Evolutionary conservation across 2,329 filamentous ascomycete species (phyloP).

Genomic region (Ustulina deusta): DNA sequence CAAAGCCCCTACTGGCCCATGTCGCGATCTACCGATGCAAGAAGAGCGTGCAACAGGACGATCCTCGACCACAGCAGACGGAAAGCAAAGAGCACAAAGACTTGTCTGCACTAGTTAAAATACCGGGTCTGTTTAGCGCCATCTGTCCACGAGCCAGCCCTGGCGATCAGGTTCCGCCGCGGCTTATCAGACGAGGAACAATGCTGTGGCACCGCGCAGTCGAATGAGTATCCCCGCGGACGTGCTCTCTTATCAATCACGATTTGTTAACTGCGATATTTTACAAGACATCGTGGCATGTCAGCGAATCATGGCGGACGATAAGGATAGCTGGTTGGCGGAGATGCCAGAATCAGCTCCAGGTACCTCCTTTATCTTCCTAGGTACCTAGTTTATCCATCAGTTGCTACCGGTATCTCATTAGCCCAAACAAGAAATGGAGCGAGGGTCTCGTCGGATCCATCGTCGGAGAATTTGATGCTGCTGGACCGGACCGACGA

Average conservation of each 20-base stretch:
- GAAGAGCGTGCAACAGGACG: slow-evolving; percentile 24
- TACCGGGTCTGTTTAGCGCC: slow-evolving; percentile 18
- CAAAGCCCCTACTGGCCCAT: slow-evolving; percentile 17
- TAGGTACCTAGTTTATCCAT: slow-evolving; percentile 8
- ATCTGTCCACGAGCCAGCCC: slow-evolving; percentile 5
- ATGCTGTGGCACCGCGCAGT: not conserved
- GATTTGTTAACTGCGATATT: slow-evolving; percentile 41
- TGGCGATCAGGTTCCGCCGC: not conserved
- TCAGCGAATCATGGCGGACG: slow-evolving; percentile 44
- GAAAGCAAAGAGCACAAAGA: not conserved
- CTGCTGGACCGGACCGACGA: slow-evolving; percentile 7
- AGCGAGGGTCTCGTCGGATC: slow-evolving; percentile 27
- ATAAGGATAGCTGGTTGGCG: slow-evolving; percentile 44
- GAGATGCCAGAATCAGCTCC: slow-evolving; percentile 46
- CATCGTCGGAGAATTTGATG: slow-evolving; percentile 12
- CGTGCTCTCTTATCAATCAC: slow-evolving; percentile 42
- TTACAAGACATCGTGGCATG: slow-evolving; percentile 20
- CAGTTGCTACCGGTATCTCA: slow-evolving; percentile 10
- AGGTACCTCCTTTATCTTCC: too few species aligned
- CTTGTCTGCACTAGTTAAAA: slow-evolving; percentile 6
- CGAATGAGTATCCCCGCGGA: slow-evolving; percentile 37
- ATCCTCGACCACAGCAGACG: slow-evolving; percentile 10
- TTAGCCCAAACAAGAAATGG: slow-evolving; percentile 21
- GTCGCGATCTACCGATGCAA: slow-evolving; percentile 8
- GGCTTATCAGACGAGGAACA: slow-evolving; percentile 20